Evolutionary conservation across 495 filamentous ascomycete genomes (phyloP), one percentile per base, ranked within the genome.

Genomic region (Penicillium coprophilum): DNA sequence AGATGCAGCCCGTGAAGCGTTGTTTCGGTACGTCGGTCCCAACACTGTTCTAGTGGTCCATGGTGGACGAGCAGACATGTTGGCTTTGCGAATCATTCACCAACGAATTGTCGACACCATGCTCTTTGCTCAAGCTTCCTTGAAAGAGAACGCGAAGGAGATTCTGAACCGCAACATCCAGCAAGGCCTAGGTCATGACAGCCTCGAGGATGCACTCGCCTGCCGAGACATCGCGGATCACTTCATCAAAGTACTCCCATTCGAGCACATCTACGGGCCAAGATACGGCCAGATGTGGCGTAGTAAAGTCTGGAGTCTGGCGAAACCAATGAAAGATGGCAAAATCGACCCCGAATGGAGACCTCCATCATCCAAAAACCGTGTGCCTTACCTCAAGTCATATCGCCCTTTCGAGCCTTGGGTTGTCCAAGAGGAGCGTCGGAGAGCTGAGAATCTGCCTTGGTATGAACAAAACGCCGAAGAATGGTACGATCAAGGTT

Each of bases 161-260:
- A 28, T 21, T 1, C 50, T 80, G 20, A 63, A 64, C 0, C 47
- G 68, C 9, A 51, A 61, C 0, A 74, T 80, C 13, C 71, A 78
- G 39, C 56, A 58, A 17, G 21, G 30, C 3, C 58, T 61, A 0
- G 6, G 27, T 2, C 70, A 77, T 38, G 71, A 76, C 56, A 74
- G 68, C 43, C n/a, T 80, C 0, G 73, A 81, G 50, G 74, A 76
- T 39, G 67, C 76, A 0, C 46, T 75, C 0, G 75, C 76, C 0
- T 51, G 68, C 1, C 66, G 75, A 15, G 75, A 77, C n/a, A 45
- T 80, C 12, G 45, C 68, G 1, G 48, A 69, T 17, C 61, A 68
- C 58, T 70, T 69, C 56, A 24, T 73, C 43, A 12, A 43, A 4
- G 47, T 39, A 6, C 40, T 43, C 6, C 40, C 40, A 21, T 43